These are phyloP conservation scores for Leccinum uliginosum DNA, from an alignment of 768 basidiomycete species.

Conservation along the genomic window DNA sequence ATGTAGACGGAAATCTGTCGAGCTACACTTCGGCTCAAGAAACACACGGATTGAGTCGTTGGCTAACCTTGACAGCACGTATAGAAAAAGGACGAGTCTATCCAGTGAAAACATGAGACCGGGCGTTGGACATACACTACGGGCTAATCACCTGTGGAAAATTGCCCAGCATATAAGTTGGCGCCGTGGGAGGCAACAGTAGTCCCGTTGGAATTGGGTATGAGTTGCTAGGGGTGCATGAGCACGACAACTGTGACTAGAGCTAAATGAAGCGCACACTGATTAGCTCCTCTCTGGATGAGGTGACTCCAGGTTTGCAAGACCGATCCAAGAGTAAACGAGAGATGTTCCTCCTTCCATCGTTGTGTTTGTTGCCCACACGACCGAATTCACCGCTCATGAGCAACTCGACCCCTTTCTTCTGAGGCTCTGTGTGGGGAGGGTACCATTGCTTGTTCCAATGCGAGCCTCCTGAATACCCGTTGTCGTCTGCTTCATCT, in stretches of 20 bases:
- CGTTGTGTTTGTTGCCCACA: slow-evolving; percentile 47
- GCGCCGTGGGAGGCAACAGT: slow-evolving; percentile 68
- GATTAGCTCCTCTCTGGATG: slow-evolving; percentile 49
- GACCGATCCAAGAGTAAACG: slow-evolving; percentile 43
- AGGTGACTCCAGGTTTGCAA: slow-evolving; percentile 28
- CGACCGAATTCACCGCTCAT: slow-evolving; percentile 79
- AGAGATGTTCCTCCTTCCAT: slow-evolving; percentile 44
- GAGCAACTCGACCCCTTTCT: slow-evolving; percentile 60
- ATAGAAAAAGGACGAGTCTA: slow-evolving; percentile 90
- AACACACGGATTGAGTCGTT: neutral
- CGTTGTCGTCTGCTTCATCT: slow-evolving; percentile 36
- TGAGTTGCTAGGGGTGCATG: slow-evolving; percentile 45
- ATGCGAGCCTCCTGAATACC: slow-evolving; percentile 20
- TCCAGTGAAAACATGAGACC: slow-evolving; percentile 2
- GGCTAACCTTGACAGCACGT: slow-evolving; percentile 77
- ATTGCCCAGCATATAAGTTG: slow-evolving; percentile 85
- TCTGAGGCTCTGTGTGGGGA: slow-evolving; percentile 52
- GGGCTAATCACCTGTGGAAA: slow-evolving; percentile 53
- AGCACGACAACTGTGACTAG: neutral
- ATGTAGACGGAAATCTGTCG: slow-evolving; percentile 81
- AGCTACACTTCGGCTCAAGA: neutral
- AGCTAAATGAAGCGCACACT: slow-evolving; percentile 40
- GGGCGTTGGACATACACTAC: neutral
- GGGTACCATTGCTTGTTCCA: slow-evolving; percentile 33
- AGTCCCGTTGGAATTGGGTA: slow-evolving; percentile 79